Percentiles rank a stretch among this genome's conserved stretches.
Evolutionary conservation across 768 basidiomycete genomes (phyloP).

Genomic region (Tulasnella sp.): DNA sequence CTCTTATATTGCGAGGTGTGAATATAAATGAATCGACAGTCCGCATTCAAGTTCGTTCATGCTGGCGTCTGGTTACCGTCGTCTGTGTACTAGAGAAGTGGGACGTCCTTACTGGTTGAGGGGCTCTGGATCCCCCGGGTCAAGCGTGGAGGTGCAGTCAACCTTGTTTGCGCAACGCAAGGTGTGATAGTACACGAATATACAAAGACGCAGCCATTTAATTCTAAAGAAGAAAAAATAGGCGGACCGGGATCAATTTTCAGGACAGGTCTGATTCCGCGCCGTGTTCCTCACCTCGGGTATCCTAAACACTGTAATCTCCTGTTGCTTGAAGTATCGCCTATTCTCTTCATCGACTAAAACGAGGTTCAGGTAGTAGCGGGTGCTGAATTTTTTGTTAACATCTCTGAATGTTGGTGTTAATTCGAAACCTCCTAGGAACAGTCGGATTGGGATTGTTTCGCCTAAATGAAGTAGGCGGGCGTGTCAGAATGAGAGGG

Average conservation of each 20-base stretch:
- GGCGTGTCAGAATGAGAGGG: neutral
- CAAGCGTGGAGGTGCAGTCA: too few species aligned
- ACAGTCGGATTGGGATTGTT: slow-evolving; percentile 94
- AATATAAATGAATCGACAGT: too few species aligned
- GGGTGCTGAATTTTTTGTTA: slow-evolving; percentile 97
- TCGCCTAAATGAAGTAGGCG: slow-evolving; percentile 45
- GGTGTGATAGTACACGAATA: neutral
- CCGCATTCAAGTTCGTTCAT: too few species aligned
- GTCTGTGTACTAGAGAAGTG: too few species aligned
- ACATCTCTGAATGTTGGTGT: slow-evolving; percentile 99
- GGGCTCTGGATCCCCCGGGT: too few species aligned
- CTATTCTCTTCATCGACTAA: slow-evolving; percentile 98
- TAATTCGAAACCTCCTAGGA: slow-evolving; percentile 96
- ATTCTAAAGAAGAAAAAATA: neutral
- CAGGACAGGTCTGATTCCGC: neutral
- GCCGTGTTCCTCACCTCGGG: slow-evolving; percentile 37
- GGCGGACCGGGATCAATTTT: neutral
- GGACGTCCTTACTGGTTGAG: neutral
- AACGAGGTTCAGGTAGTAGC: slow-evolving; percentile 96
- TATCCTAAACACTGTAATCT: slow-evolving; percentile 88
- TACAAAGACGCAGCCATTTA: neutral
- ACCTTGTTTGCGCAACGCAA: neutral
- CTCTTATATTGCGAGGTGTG: too few species aligned
- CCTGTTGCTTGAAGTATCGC: slow-evolving; percentile 96
- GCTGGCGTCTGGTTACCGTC: too few species aligned